A percentile compares a stretch with the other conserved stretches of the same genome.
Conservation (phyloP, 2,329 filamentous ascomycete genomes). For the Gnomoniopsis sp. region DNA sequence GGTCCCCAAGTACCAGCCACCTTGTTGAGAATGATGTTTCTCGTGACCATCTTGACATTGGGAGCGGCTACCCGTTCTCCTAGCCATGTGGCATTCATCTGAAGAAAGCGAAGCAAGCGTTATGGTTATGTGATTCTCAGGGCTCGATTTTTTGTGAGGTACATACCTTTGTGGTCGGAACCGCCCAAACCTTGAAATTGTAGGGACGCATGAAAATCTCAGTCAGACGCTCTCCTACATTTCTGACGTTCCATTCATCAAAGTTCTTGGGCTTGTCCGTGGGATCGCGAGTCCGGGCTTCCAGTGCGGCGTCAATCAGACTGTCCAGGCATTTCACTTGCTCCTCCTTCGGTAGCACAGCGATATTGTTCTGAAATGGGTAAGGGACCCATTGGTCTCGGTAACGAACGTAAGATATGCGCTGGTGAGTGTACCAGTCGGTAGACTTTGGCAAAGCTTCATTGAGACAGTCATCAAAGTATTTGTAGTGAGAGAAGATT, state of each 20-base stretch:
- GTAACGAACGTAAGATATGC: conserved; percentile 98
- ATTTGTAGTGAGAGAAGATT: conserved; percentile 99
- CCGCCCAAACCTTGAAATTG: conserved; percentile 99
- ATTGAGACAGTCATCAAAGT: conserved; percentile 98
- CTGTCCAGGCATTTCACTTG: conserved; percentile 93
- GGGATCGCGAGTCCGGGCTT: conserved; percentile 65
- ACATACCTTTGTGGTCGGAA: conserved; percentile 90
- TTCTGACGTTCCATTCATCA: conserved; percentile 96
- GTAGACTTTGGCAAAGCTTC: conserved; percentile 91
- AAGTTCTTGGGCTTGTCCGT: conserved; percentile 95
- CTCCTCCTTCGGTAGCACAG: conserved; percentile 95
- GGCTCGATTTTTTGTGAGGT: too few relatives aligned
- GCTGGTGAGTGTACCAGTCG: conserved; percentile 97
- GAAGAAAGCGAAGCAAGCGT: too few relatives aligned
- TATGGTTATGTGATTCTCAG: too few relatives aligned
- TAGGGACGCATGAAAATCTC: conserved; percentile 98
- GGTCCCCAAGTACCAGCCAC: conserved; percentile 96
- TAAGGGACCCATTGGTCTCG: conserved; percentile 96
- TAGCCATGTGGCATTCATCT: conserved; percentile 99
- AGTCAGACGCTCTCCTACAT: conserved; percentile 83
- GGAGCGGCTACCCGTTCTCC: conserved; percentile 97
- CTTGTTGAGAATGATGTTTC: conserved; percentile 95
- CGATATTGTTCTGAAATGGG: conserved; percentile 99
- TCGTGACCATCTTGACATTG: conserved; percentile 88
- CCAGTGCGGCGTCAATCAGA: conserved; percentile 90